Evolutionary conservation across 148 eudicot genomes (phyloP), one percentile per base, ranked within the genome.

Genomic region (Rheum nobile): DNA sequence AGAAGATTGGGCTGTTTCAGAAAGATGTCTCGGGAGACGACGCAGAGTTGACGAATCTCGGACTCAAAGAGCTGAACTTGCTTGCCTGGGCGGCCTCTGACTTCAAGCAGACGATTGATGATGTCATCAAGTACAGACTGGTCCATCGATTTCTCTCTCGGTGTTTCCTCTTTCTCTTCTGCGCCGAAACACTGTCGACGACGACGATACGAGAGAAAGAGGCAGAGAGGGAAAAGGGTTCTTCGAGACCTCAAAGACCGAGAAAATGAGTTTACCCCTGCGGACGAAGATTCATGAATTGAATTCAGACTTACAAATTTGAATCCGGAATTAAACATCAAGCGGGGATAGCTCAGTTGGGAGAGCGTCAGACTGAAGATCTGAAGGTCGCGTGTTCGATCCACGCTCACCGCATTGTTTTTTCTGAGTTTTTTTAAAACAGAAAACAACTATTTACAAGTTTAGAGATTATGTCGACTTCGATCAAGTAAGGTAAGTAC

Each of bases 361-460:
- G 86, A 81, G 87, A 81, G 81, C 84, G 82, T 84, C 87, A 81
- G 84, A 79, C 79, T 74, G 83, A 80, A 81, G 86, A 83, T 83
- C 82, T 81, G 86, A 83, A 83, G 84, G 95, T 90, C 95, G 80
- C 91, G 88, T 90, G 93, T 92, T 92, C 88, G 97, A 92, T 92
- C 97, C 93, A 90, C 91, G 95, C 80, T 90, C 93, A 90, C 96
- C 90, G 92, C 96, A 92, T 74, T 67, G 13, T 3, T 32, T 57
- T 72, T 44, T 71, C 38, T 68, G 10, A 10, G 10, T 24, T 0
- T 48, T 48, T 19, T 17, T 4, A 16, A 4, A 2, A 9, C 14
- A 11, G 47, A 43, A n/a, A n/a, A n/a, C n/a, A n/a, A n/a, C n/a
- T n/a, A n/a, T n/a, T n/a, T n/a, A n/a, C n/a, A n/a, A n/a, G n/a